Percentiles rank a stretch among this genome's conserved stretches.
Conservation (phyloP, 2,329 filamentous ascomycete genomes). For the Colletotrichum zoysiae region DNA sequence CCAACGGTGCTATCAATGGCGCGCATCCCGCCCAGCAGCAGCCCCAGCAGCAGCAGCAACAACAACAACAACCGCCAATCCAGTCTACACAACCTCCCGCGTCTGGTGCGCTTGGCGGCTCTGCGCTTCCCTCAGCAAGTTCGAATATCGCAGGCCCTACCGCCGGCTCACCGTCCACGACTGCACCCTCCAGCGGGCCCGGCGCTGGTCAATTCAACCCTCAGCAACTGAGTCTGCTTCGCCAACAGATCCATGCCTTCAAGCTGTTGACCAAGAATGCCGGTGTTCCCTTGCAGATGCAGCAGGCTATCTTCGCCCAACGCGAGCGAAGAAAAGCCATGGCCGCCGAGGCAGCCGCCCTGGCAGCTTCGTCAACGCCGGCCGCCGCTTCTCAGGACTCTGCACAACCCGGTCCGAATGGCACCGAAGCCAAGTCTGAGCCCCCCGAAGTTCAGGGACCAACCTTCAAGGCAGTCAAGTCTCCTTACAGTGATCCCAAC, state of each 20-base stretch:
- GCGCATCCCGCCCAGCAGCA: constrained; percentile 57
- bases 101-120: constrained; percentile 53
- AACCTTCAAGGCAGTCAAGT: constrained; percentile 80
- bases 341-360: constrained; percentile 60
- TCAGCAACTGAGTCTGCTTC: constrained; percentile 82
- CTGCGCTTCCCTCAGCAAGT: constrained; percentile 51
- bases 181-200: constrained; percentile 44
- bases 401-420: constrained; percentile 52
- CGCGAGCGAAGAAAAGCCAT: constrained; percentile 75
- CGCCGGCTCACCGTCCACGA: constrained; percentile 49
- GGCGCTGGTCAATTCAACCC: constrained; percentile 71
- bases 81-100: constrained; percentile 53
- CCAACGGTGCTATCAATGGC: constrained; percentile 69
- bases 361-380: constrained; percentile 50
- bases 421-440: constrained; percentile 54
- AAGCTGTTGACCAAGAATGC: constrained; percentile 90
- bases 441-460: constrained; percentile 53
- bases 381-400: constrained; percentile 42
- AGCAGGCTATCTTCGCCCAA: constrained; percentile 85
- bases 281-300: constrained; percentile 81
- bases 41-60: constrained; percentile 53
- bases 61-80: constrained; percentile 50
- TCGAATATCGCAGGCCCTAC: constrained; percentile 45
- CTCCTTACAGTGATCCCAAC: constrained; percentile 71
- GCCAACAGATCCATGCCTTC: constrained; percentile 91